phyloP scores from a whole-genome alignment of 1,139 yeast species.

The Suhomyces panamericanus region DNA sequence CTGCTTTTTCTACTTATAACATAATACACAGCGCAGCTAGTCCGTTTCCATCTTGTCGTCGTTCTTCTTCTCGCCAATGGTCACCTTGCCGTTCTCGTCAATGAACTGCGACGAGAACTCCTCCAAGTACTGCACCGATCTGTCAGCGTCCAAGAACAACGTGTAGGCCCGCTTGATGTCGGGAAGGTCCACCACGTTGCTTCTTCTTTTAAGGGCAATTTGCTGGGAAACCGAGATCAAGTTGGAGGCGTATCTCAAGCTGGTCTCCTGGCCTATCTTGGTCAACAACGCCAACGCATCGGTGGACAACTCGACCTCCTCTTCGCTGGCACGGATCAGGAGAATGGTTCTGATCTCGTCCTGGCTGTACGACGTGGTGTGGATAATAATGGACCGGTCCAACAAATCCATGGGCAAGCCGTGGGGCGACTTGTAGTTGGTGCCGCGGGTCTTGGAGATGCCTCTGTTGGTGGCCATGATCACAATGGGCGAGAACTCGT shows the following conservation, averaged over 20 bases:
- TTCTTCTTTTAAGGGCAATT: slow-evolving; percentile 79
- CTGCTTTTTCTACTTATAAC: slow-evolving; percentile 7
- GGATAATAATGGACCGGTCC: slow-evolving; percentile 91
- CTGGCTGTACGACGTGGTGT: slow-evolving; percentile 72
- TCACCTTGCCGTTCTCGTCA: slow-evolving; percentile 69
- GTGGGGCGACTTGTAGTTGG: slow-evolving; percentile 91
- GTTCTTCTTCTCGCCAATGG: slow-evolving; percentile 37
- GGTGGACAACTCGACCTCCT: slow-evolving; percentile 80
- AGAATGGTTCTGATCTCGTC: slow-evolving; percentile 86
- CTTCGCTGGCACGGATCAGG: slow-evolving; percentile 92
- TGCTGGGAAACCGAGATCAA: slow-evolving; percentile 87
- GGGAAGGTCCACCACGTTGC: slow-evolving; percentile 65
- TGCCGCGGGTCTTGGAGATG: slow-evolving; percentile 86
- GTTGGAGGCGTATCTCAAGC: slow-evolving; percentile 90
- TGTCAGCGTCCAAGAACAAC: slow-evolving; percentile 80
- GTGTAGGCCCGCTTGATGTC: slow-evolving; percentile 89
- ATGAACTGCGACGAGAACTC: slow-evolving; percentile 68
- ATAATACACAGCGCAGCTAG: slow-evolving; percentile 10
- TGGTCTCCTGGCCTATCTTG: slow-evolving; percentile 89
- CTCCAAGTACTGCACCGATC: slow-evolving; percentile 81
- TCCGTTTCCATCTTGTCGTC: slow-evolving; percentile 55
- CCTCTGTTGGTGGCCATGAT: slow-evolving; percentile 99
- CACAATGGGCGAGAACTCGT: slow-evolving; percentile 94
- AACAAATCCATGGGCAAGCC: slow-evolving; percentile 93
- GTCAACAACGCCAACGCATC: slow-evolving; percentile 91